Conservation (phyloP, 495 filamentous ascomycete species). For the Jackrogersella multiformis region DNA sequence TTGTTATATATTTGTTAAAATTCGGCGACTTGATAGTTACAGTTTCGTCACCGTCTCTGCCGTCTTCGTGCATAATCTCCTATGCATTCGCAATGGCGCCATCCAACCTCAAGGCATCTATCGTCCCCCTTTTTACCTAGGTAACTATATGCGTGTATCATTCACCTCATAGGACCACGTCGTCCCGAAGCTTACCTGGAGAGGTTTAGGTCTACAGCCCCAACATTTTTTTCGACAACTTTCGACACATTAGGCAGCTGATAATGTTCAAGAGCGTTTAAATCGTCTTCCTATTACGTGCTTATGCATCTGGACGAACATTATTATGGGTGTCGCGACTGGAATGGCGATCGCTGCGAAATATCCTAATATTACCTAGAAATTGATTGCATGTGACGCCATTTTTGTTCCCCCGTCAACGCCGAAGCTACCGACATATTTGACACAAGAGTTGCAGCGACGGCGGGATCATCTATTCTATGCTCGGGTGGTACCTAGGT, state of each 20-base stretch:
- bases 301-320: conserved; percentile 48
- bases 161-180: conserved; percentile 42
- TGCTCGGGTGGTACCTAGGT: conserved; percentile 46
- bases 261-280: conserved; percentile 45
- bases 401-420: conserved; percentile 42
- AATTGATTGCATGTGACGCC: conserved; percentile 42
- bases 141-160: conserved; percentile 43
- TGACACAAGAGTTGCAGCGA: conserved; percentile 37
- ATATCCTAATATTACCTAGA: conserved; percentile 39
- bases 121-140: conserved; percentile 45
- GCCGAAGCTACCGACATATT: conserved; percentile 38
- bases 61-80: conserved; percentile 13
- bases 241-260: conserved; percentile 46
- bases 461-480: conserved; percentile 33
- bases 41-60: not conserved
- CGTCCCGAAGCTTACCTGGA: conserved; percentile 35
- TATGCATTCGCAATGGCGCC: conserved; percentile 2
- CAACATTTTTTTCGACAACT: conserved; percentile 38
- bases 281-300: conserved; percentile 26
- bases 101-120: not conserved
- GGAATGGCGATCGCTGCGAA: conserved; percentile 43
- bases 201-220: conserved; percentile 42
- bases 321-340: conserved; percentile 48
- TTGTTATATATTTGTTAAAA: no score
- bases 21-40: not conserved